Conservation (phyloP, 345 rosid genomes). For the Syzygium aqueum region DNA sequence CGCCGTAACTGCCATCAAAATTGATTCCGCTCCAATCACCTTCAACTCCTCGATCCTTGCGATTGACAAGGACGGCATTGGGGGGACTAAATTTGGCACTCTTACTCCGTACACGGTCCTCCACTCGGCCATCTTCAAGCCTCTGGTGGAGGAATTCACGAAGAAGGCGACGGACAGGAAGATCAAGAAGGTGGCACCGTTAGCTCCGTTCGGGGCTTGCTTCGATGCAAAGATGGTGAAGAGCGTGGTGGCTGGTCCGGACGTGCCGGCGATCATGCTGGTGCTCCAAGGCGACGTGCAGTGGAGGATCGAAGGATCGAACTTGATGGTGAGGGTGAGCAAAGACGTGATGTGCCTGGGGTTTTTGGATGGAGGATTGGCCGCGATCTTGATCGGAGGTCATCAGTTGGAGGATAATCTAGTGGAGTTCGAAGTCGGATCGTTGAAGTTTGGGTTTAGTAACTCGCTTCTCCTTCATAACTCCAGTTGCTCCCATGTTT, state of each 20-base stretch:
- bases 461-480: conserved; percentile 13
- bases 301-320: conserved; percentile 28
- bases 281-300: conserved; percentile 12
- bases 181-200: no score
- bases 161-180: no score
- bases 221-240: not conserved
- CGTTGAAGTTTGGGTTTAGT: conserved; percentile 26
- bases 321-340: conserved; percentile 23
- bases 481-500: conserved; percentile 14
- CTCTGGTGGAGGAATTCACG: no score
- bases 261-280: conserved; percentile 19
- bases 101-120: no score
- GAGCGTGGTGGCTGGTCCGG: conserved; percentile 5
- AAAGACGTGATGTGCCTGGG: conserved; percentile 17
- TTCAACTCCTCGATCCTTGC: no score
- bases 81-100: no score
- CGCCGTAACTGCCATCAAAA: not conserved
- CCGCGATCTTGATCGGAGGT: conserved; percentile 25
- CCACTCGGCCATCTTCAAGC: no score
- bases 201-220: no score
- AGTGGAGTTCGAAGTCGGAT: conserved; percentile 20
- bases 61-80: no score
- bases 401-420: conserved; percentile 25
- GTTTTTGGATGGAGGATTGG: conserved; percentile 20
- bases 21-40: not conserved